Conservation (phyloP, 2,329 filamentous ascomycete genomes). For the Ciborinia camelliae region DNA sequence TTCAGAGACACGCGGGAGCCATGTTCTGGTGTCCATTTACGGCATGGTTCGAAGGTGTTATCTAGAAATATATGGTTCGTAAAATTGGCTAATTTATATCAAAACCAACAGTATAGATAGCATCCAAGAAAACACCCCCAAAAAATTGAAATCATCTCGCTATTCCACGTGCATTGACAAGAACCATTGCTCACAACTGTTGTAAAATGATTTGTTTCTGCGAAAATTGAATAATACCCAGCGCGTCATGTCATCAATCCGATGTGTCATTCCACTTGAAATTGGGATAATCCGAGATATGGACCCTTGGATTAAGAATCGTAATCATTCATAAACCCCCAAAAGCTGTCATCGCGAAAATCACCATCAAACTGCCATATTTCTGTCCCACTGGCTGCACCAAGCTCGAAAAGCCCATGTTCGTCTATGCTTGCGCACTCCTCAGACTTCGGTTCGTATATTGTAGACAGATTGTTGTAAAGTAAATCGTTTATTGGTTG, state of each 20-base stretch:
- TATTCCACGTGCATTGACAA: neutral
- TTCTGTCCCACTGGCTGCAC: slow-evolving; percentile 3
- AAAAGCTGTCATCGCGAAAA: slow-evolving; percentile 53
- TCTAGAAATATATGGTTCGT: too few species aligned
- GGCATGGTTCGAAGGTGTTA: too few species aligned
- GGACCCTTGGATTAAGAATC: neutral
- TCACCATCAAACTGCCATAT: slow-evolving; percentile 52
- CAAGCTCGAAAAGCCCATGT: neutral
- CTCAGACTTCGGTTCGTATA: neutral
- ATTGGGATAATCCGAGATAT: neutral
- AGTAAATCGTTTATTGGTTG: slow-evolving; percentile 55
- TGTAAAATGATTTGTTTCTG: neutral
- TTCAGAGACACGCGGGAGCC: too few species aligned
- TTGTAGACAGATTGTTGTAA: slow-evolving; percentile 48
- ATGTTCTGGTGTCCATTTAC: too few species aligned
- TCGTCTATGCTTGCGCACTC: slow-evolving; percentile 12
- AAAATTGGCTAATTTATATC: too few species aligned
- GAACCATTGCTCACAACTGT: neutral
- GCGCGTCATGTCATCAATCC: neutral
- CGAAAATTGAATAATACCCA: neutral
- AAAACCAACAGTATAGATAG: neutral
- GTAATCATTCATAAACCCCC: slow-evolving; percentile 51
- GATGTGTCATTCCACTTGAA: neutral
- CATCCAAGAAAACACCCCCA: neutral
- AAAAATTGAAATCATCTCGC: too few species aligned